These are phyloP conservation scores for Claviceps pusilla DNA, from an alignment of 2,329 filamentous ascomycete species.

Conservation along the genomic window DNA sequence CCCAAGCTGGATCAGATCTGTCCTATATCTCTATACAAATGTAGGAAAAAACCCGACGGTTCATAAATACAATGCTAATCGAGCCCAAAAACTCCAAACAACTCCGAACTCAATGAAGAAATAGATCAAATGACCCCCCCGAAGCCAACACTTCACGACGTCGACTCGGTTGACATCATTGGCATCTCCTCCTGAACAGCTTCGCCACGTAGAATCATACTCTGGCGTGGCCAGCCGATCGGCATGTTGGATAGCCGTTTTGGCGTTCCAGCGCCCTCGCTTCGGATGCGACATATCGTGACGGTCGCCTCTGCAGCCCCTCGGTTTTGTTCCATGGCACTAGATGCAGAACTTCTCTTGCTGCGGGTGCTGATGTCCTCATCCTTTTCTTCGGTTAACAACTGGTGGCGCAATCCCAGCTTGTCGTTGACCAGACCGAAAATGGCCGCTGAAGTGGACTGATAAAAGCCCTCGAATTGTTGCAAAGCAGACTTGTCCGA, in stretches of 20 bases:
- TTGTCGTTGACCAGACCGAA: conserved; percentile 6
- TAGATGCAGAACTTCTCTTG: conserved; percentile 11
- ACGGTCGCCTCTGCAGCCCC: conserved; percentile 6
- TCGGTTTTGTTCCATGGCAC: conserved; percentile 9
- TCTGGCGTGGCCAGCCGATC: conserved; percentile 19
- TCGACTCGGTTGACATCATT: background rate
- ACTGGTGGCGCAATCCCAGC: conserved; percentile 2
- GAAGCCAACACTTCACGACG: background rate
- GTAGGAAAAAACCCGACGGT: background rate
- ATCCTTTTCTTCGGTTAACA: conserved; percentile 11
- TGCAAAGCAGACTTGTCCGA: conserved; percentile 18
- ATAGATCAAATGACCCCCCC: background rate
- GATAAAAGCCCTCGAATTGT: conserved; percentile 16
- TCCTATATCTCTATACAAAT: background rate
- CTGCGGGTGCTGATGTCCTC: conserved; percentile 5
- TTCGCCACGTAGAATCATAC: background rate
- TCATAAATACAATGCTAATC: background rate
- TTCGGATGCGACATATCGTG: conserved; percentile 9
- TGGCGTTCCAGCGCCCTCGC: conserved; percentile 7
- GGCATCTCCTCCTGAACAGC: background rate
- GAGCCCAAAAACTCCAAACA: background rate
- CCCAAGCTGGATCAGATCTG: background rate
- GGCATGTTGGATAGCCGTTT: conserved; percentile 22
- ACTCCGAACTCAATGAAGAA: background rate
- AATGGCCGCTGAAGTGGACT: conserved; percentile 8